Conservation (phyloP, 2,329 filamentous ascomycete species). For the Cladosporium sp. region DNA sequence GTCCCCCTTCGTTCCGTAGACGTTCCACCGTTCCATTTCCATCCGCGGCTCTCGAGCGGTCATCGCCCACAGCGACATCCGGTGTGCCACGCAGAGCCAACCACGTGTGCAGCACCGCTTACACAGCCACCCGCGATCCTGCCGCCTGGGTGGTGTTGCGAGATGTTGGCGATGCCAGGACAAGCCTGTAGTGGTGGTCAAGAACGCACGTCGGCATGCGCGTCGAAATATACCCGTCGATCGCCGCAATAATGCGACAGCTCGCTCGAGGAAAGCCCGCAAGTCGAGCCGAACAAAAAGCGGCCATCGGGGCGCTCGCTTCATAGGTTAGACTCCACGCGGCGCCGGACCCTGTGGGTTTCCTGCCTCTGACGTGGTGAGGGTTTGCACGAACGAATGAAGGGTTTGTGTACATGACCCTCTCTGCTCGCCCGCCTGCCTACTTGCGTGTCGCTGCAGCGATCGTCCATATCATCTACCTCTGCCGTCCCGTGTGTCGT, state of each 20-base stretch:
- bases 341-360: conserved; percentile 20
- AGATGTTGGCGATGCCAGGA: not conserved
- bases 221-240: conserved; percentile 1
- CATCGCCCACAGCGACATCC: not conserved
- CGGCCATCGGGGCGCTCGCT: conserved; percentile 5
- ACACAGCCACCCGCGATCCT: conserved; percentile 17
- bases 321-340: conserved; percentile 15
- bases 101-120: conserved; percentile 12
- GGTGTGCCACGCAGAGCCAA: conserved; percentile 4
- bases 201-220: not conserved
- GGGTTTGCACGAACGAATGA: conserved; percentile 11
- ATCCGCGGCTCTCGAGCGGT: conserved; percentile 11
- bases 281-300: conserved; percentile 17
- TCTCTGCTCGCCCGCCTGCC: conserved; percentile 8
- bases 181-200: not conserved
- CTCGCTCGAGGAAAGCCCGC: not conserved
- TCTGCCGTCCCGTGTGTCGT: conserved; percentile 6
- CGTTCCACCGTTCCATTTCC: not conserved
- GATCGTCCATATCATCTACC: conserved; percentile 15
- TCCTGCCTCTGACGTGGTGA: conserved; percentile 15
- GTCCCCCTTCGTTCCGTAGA: not conserved
- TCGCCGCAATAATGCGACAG: conserved; percentile 3
- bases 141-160: conserved; percentile 8
- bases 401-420: conserved; percentile 17
- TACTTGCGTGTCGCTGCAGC: conserved; percentile 14